These are phyloP conservation scores for Coniosporium tulheliwenetii DNA, from an alignment of 2,329 filamentous ascomycete genomes.

Conservation along the genomic window DNA sequence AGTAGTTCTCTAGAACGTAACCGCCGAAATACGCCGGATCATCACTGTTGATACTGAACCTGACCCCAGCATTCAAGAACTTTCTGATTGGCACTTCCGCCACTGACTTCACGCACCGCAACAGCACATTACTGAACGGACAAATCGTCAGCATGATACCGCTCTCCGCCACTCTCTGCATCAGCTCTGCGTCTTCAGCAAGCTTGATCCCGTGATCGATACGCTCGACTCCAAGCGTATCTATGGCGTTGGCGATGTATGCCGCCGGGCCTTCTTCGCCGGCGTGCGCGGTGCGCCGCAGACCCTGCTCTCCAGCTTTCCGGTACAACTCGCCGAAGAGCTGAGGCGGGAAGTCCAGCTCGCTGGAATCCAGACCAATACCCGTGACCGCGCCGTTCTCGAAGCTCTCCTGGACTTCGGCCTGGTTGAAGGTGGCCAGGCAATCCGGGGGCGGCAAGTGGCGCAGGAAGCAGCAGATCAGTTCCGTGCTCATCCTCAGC, in stretches of 20 bases:
- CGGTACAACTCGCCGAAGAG: conserved; percentile 47
- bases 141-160: conserved; percentile 54
- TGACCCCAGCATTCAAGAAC: conserved; percentile 48
- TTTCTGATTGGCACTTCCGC: conserved; percentile 43
- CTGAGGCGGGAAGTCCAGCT: conserved; percentile 26
- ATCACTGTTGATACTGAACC: conserved; percentile 59
- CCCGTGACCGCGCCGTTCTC: conserved; percentile 39
- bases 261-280: conserved; percentile 58
- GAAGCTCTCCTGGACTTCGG: conserved; percentile 28
- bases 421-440: conserved; percentile 27
- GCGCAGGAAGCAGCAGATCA: conserved; percentile 59
- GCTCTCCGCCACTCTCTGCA: conserved; percentile 40
- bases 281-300: conserved; percentile 55
- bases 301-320: conserved; percentile 34
- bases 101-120: conserved; percentile 39
- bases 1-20: conserved; percentile 62
- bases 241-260: conserved; percentile 50
- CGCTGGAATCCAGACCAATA: conserved; percentile 53
- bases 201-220: conserved; percentile 64
- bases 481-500: conserved; percentile 46
- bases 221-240: conserved; percentile 44
- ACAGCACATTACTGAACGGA: conserved; percentile 54
- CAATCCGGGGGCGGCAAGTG: conserved; percentile 50
- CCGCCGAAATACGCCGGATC: conserved; percentile 64
- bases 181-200: conserved; percentile 41